Conservation (phyloP, 2,329 filamentous ascomycete species). For the Sclerotinia trifoliorum region DNA sequence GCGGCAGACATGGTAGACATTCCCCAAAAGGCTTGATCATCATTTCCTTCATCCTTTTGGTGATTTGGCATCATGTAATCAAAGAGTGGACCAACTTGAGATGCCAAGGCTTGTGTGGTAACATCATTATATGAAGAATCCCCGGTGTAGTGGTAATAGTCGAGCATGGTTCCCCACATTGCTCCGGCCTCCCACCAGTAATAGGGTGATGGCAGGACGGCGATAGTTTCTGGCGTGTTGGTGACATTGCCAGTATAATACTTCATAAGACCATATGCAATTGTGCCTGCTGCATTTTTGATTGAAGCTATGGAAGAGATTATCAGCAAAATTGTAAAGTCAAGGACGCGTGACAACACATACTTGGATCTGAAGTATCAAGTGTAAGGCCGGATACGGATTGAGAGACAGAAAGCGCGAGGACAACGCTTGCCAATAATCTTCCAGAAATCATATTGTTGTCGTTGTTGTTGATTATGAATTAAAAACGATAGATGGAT, state of each 20-base stretch:
- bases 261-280: conserved; percentile 60
- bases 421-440: neutral
- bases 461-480: conserved; percentile 3
- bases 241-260: conserved; percentile 64
- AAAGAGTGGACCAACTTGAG: conserved; percentile 57
- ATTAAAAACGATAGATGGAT: neutral
- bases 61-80: conserved; percentile 61
- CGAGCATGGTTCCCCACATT: conserved; percentile 65
- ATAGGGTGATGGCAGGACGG: conserved; percentile 63
- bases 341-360: neutral
- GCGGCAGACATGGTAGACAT: conserved; percentile 66
- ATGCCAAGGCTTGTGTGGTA: conserved; percentile 57
- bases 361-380: conserved; percentile 16
- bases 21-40: conserved; percentile 74
- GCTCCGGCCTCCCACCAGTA: conserved; percentile 59
- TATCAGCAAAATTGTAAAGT: neutral
- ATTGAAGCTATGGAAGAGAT: conserved; percentile 52
- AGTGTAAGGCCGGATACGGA: conserved; percentile 15
- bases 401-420: conserved; percentile 10
- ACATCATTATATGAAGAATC: conserved; percentile 61
- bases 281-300: conserved; percentile 57
- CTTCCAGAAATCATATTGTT: neutral
- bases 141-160: conserved; percentile 66
- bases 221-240: conserved; percentile 54
- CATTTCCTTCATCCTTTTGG: conserved; percentile 64